A percentile compares a stretch with the other conserved stretches of the same genome.
phyloP scores from a whole-genome alignment of 139 green algal genomes.

The Chlorella sorokiniana region DNA sequence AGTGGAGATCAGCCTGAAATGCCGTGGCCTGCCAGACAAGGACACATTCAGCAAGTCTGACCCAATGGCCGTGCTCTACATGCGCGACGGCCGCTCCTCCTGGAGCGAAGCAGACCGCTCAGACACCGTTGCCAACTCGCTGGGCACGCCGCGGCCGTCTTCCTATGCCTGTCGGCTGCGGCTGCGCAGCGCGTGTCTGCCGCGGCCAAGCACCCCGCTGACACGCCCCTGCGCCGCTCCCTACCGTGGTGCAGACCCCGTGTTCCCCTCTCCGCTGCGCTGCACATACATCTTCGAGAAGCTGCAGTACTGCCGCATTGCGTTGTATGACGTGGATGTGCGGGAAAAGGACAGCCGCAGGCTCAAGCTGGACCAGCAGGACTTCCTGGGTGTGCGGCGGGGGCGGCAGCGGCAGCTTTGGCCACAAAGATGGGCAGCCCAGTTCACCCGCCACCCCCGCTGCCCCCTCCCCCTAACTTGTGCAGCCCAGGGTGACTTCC shows the following conservation, averaged over 20 bases:
- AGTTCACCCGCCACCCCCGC: too few relatives aligned
- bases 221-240: background rate
- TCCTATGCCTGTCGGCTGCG: background rate
- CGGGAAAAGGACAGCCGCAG: slow-evolving; percentile 24
- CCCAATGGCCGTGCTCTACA: slow-evolving; percentile 44
- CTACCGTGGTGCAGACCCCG: slow-evolving; percentile 37
- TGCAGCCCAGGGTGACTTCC: slow-evolving; percentile 24
- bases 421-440: too few relatives aligned
- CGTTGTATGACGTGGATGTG: slow-evolving; percentile 45
- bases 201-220: too few relatives aligned
- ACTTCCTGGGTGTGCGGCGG: slow-evolving; percentile 43
- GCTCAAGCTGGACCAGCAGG: slow-evolving; percentile 36
- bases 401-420: background rate
- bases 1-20: slow-evolving; percentile 21
- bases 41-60: slow-evolving; percentile 45
- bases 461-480: background rate
- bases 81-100: background rate
- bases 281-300: slow-evolving; percentile 46
- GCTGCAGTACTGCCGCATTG: slow-evolving; percentile 42
- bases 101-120: slow-evolving; percentile 43
- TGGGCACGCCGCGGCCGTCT: background rate
- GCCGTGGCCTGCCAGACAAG: slow-evolving; percentile 9
- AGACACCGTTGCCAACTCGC: slow-evolving; percentile 48
- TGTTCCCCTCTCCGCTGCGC: slow-evolving; percentile 31
- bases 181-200: background rate